phyloP scores from a whole-genome alignment of 495 filamentous ascomycete species.

The Aspergillus haitiensis region DNA sequence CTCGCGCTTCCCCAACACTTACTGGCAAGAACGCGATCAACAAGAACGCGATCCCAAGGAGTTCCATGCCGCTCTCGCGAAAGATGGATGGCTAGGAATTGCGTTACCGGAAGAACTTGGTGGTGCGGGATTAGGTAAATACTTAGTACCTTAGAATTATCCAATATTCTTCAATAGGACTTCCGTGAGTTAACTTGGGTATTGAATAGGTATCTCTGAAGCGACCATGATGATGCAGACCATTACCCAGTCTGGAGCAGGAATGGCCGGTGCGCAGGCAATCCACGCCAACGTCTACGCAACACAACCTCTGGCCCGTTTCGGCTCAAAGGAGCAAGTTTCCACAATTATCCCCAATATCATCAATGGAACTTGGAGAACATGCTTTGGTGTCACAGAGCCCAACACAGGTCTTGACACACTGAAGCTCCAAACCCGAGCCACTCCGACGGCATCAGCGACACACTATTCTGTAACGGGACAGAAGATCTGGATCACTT shows the following conservation, averaged over 20 bases:
- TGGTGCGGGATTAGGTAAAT: constrained; percentile 69
- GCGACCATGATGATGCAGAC: constrained; percentile 86
- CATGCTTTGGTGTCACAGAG: constrained; percentile 69
- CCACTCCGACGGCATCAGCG: constrained; percentile 44
- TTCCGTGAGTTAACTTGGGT: constrained; percentile 26
- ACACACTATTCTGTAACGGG: constrained; percentile 64
- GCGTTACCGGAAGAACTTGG: constrained; percentile 71
- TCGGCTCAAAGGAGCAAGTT: constrained; percentile 61
- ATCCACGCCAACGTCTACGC: constrained; percentile 80
- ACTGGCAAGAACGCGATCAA: constrained; percentile 72
- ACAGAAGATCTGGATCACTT: constrained; percentile 85
- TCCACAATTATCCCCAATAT: constrained; percentile 64
- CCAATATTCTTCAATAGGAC: constrained; percentile 27
- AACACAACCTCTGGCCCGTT: constrained; percentile 72
- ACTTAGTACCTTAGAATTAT: not conserved
- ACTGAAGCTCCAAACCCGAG: constrained; percentile 62
- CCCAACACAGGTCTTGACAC: constrained; percentile 75
- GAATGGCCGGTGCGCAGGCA: constrained; percentile 74
- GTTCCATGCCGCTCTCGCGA: constrained; percentile 72
- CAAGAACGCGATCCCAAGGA: constrained; percentile 67
- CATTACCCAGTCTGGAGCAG: constrained; percentile 73
- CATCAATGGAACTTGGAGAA: constrained; percentile 65
- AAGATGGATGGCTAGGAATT: constrained; percentile 81
- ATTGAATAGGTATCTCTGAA: constrained; percentile 59
- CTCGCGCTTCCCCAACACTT: constrained; percentile 59